Percentiles rank a stretch among this genome's conserved stretches.
phyloP scores from a whole-genome alignment of 331 rosid species.

The Malus hybrid region DNA sequence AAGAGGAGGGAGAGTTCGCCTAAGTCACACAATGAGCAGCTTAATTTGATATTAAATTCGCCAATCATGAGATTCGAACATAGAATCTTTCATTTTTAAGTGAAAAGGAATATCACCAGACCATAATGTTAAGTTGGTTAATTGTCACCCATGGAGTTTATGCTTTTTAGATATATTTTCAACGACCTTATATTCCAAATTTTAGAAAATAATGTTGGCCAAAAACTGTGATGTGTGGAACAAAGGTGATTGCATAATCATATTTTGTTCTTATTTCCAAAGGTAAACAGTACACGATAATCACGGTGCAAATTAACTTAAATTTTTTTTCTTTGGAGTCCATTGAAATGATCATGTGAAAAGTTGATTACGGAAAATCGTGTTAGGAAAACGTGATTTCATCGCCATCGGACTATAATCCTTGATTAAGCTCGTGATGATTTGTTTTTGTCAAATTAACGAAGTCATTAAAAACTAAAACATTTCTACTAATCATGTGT shows the following conservation, averaged over 20 bases:
- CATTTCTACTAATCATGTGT: neutral
- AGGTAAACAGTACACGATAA: constrained; percentile 25
- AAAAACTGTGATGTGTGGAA: constrained; percentile 25
- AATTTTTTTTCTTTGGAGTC: neutral
- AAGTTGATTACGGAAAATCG: constrained; percentile 19
- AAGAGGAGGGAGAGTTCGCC: too few relatives aligned
- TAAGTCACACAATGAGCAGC: too few relatives aligned
- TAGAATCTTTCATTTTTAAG: too few relatives aligned
- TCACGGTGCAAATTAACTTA: constrained; percentile 29
- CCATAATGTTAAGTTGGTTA: neutral
- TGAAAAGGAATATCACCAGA: too few relatives aligned
- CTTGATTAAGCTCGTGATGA: neutral
- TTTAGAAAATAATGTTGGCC: neutral
- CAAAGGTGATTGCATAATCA: constrained; percentile 7
- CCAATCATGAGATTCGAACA: too few relatives aligned
- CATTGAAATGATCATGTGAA: neutral
- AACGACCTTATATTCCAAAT: constrained; percentile 9
- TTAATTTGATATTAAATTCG: too few relatives aligned
- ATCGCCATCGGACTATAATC: too few relatives aligned
- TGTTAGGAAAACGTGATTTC: neutral
- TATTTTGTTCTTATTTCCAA: constrained; percentile 1
- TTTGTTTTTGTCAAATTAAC: neutral
- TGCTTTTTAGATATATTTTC: neutral
- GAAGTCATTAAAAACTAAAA: neutral
- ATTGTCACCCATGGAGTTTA: neutral